A percentile compares a stretch with the other conserved stretches of the same genome.
phyloP scores from a whole-genome alignment of 2,329 filamentous ascomycete species.

The Paraphaeosphaeria sporulosa region DNA sequence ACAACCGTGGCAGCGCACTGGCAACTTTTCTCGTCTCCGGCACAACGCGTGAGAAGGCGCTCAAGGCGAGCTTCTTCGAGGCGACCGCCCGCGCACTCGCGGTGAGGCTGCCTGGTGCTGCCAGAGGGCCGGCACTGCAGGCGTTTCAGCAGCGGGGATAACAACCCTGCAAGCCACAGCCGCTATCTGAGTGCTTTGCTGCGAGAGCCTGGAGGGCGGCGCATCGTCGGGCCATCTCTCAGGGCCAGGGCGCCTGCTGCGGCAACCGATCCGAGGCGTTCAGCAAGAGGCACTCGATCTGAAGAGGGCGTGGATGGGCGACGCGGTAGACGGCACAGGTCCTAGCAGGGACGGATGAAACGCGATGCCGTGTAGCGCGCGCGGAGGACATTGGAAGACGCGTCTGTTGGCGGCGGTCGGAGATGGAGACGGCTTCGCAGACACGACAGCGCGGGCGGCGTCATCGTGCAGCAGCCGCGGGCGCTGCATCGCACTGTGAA shows the following conservation, averaged over 20 bases:
- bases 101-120: not conserved
- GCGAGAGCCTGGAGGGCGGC: not conserved
- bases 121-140: slow-evolving; percentile 16
- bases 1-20: not conserved
- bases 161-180: slow-evolving; percentile 22
- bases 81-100: not conserved
- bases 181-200: slow-evolving; percentile 10
- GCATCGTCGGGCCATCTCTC: slow-evolving; percentile 8
- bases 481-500: not conserved
- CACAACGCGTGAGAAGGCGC: not conserved
- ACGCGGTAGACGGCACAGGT: too few species aligned
- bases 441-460: not conserved
- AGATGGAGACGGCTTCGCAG: too few species aligned
- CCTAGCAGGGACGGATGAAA: too few species aligned
- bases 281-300: not conserved
- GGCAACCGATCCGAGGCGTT: slow-evolving; percentile 4
- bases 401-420: too few species aligned
- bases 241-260: not conserved
- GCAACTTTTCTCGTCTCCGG: not conserved
- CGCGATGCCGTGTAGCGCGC: too few species aligned
- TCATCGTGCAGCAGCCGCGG: not conserved
- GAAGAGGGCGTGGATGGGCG: too few species aligned
- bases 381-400: too few species aligned
- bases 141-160: slow-evolving; percentile 32
- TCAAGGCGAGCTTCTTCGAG: not conserved